Evolutionary conservation across 768 basidiomycete genomes (phyloP).

Genomic region (Pleurotus ostreatus): DNA sequence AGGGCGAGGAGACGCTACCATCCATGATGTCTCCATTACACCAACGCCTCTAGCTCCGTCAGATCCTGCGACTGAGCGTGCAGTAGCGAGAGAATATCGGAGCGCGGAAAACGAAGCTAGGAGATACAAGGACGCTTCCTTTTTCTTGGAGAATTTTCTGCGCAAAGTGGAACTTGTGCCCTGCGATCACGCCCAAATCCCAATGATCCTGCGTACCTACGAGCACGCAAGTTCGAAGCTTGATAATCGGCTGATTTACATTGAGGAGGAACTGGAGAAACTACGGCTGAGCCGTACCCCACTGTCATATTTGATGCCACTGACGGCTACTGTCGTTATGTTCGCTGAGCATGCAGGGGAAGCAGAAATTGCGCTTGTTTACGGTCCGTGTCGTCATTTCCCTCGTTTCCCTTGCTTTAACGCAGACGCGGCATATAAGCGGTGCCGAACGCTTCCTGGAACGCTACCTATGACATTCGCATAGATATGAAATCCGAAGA

Average conservation of each 20-base stretch:
- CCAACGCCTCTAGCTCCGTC: neutral
- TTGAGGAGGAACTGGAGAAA: constrained; percentile 5
- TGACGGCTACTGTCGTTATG: constrained; percentile 8
- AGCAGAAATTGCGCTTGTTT: constrained; percentile 12
- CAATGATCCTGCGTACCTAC: constrained; percentile 25
- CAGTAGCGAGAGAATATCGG: neutral
- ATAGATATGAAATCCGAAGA: constrained; percentile 36
- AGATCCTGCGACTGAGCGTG: neutral
- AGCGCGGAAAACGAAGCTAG: constrained; percentile 3
- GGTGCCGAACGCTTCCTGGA: constrained; percentile 33
- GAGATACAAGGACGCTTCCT: constrained; percentile 15
- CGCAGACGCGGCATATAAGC: constrained; percentile 23
- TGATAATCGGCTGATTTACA: constrained; percentile 5
- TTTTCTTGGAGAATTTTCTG: constrained; percentile 32
- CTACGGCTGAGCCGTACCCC: neutral
- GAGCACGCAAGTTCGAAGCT: constrained; percentile 24
- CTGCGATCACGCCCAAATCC: constrained; percentile 23
- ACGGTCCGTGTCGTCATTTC: constrained; percentile 3
- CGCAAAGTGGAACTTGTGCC: constrained; percentile 27
- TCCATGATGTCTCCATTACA: constrained; percentile 12
- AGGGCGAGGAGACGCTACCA: constrained; percentile 11
- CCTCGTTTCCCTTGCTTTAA: neutral
- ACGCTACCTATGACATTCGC: constrained; percentile 36
- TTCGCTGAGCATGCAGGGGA: constrained; percentile 11
- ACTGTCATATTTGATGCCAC: neutral